Percentiles rank a stretch among this genome's conserved stretches.
Evolutionary conservation across 1,284 basidiomycete genomes (phyloP).

Genomic region (Sphagnurus paluster): DNA sequence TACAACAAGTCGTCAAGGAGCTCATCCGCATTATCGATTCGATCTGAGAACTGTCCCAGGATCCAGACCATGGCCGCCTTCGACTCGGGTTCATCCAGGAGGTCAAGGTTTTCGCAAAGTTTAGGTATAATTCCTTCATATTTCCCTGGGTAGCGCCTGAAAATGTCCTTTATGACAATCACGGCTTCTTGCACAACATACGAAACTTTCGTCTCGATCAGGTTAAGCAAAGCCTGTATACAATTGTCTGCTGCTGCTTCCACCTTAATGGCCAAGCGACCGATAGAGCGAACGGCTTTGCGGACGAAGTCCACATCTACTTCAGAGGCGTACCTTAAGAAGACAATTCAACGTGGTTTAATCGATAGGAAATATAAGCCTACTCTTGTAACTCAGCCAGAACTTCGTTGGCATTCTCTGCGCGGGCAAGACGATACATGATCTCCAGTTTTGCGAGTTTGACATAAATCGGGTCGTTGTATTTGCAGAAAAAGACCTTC

Average conservation of each 20-base stretch:
- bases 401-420: slow-evolving; percentile 90
- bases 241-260: slow-evolving; percentile 87
- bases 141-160: slow-evolving; percentile 94
- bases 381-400: slow-evolving; percentile 94
- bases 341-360: background rate
- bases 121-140: slow-evolving; percentile 96
- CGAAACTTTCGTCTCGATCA: slow-evolving; percentile 92
- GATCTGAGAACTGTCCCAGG: slow-evolving; percentile 94
- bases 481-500: slow-evolving; percentile 99
- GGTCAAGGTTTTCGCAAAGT: slow-evolving; percentile 90
- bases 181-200: slow-evolving; percentile 98
- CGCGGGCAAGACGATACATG: slow-evolving; percentile 92
- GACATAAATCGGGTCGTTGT: slow-evolving; percentile 99
- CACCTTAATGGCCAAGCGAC: slow-evolving; percentile 96
- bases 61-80: slow-evolving; percentile 99
- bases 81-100: slow-evolving; percentile 93
- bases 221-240: slow-evolving; percentile 82
- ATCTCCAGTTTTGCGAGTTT: slow-evolving; percentile 99
- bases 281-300: slow-evolving; percentile 96
- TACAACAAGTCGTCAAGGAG: slow-evolving; percentile 91
- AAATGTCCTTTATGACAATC: slow-evolving; percentile 98
- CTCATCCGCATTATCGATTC: slow-evolving; percentile 96
- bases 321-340: slow-evolving; percentile 98
- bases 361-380: slow-evolving; percentile 13
- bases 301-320: slow-evolving; percentile 98